Evolutionary conservation across 2,329 filamentous ascomycete genomes (phyloP), one percentile per base, ranked within the genome.

Genomic region (Phialophora chinensis): DNA sequence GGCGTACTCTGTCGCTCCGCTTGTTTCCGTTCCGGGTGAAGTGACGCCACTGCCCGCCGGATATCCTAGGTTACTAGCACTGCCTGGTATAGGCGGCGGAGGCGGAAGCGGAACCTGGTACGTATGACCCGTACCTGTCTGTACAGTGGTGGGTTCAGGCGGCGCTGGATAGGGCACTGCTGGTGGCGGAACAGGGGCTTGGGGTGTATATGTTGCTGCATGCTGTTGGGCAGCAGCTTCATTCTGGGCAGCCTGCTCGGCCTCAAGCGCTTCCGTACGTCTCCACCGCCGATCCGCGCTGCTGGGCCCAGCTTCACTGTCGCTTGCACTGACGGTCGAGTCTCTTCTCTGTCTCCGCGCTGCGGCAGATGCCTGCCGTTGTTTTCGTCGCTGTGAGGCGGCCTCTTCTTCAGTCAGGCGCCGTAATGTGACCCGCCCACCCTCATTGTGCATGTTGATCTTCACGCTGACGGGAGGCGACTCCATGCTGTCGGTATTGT

Each of bases 391-490:
- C 68, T 85, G 85, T 6, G 85, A 86, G 10, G 85, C 85, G 14
- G 86, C 86, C 79, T 89, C 87, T 76, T 87, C 84, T 72, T 87
- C 85, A 11, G 85, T 87, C 29, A 90, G 77, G 12, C 86, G 80
- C 31, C 87, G 81, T 7, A 90, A 79, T 2, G 87, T 90, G 42
- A 90, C 86, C 72, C 87, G 85, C 7, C 86, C 82, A 27, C 86
- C 86, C 69, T 89, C 86, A 65, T 85, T 84, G 75, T 88, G 86
- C 83, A 88, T 87, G 73, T 88, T 87, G 50, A 89, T 83, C 74
- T 88, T 88, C 63, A 90, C 83, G 33, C 84, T 87, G 55, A 88
- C 85, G 2, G 86, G 86, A n/a, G 86, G 86, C 0, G 85, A 86
- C 27, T 80, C 80, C 33, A 83, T 77, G 67, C 81, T 80, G 54